A percentile compares a stretch with the other conserved stretches of the same genome.
Evolutionary conservation across 1,284 basidiomycete genomes (phyloP).

Genomic region (Fomes fomentarius): DNA sequence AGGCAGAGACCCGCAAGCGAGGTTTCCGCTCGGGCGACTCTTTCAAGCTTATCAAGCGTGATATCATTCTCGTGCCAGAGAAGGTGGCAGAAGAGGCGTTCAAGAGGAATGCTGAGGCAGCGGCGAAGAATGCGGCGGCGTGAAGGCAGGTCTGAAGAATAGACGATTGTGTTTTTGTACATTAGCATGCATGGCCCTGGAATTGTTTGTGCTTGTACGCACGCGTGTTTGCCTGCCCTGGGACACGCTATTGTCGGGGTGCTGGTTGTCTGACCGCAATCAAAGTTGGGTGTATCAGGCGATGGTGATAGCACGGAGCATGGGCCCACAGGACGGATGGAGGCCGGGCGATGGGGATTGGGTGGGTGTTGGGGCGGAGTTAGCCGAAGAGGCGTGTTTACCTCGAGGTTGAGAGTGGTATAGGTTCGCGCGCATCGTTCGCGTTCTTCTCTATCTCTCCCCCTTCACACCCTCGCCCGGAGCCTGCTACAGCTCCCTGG

Average conservation of each 20-base stretch:
- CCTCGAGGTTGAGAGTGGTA: constrained; percentile 28
- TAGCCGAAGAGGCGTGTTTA: constrained; percentile 31
- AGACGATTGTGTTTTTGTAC: neutral
- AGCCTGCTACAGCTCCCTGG: constrained; percentile 19
- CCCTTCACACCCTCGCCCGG: constrained; percentile 22
- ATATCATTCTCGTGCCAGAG: constrained; percentile 64
- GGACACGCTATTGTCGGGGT: constrained; percentile 11
- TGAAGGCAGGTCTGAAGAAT: neutral
- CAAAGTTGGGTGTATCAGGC: neutral
- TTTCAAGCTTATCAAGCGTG: constrained; percentile 62
- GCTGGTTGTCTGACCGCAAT: neutral
- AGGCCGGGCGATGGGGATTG: constrained; percentile 7
- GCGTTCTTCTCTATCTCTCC: constrained; percentile 31
- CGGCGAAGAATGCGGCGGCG: constrained; percentile 26
- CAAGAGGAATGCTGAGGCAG: constrained; percentile 31
- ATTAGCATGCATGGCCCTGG: constrained; percentile 5
- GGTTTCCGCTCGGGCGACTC: constrained; percentile 63
- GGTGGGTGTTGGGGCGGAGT: constrained; percentile 10
- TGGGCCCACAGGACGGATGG: constrained; percentile 12
- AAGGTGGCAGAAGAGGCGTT: constrained; percentile 45
- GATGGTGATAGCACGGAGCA: constrained; percentile 13
- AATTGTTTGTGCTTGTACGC: constrained; percentile 5
- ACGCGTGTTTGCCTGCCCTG: constrained; percentile 19
- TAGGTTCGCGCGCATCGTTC: constrained; percentile 23
- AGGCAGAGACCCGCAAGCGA: constrained; percentile 55